Evolutionary conservation across 192 early-diverging fungal genomes (phyloP), one percentile per base, ranked within the genome.

Genomic region (Podochytrium sp.): DNA sequence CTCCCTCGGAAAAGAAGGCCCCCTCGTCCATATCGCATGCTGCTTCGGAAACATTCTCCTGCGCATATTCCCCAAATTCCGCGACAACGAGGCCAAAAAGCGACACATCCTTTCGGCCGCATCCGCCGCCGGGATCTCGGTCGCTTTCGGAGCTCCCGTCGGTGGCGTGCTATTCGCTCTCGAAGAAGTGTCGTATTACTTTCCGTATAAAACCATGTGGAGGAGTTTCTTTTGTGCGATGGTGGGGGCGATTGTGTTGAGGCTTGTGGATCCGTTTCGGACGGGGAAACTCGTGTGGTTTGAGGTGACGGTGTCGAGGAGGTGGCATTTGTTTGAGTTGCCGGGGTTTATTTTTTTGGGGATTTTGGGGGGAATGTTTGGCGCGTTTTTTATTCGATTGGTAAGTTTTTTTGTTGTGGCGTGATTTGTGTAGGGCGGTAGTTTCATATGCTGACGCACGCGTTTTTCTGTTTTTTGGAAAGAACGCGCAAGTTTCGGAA

Each of bases 131-230:
- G 98, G 97, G n/a, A 92, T 98, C 6, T 93, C 95, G 0, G 95
- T 96, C 3, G 97, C 96, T 3, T 98, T 99, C 85, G 98, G 98
- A 0, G 92, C 96, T 30, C 96, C 97, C 0, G 96, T 98, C 63
- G 97, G 92, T 68, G 92, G 92, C 16, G 91, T 94, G 18, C 78
- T 94, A 51, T 93, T 90, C 62, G 87, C 84, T 29, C 72, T 91
- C 1, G 91, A 98, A 82, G 98, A 99, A 85, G 90, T 99, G 75
- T 94, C 95, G 71, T 91, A 94, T 42, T 93, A 92, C 70, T 98
- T 99, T 67, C 95, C 96, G 2, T 92, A 91, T 35, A 92, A 94
- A 73, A 96, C 96, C 0, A 93, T 99, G 90, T 97, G 95, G 94
- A 84, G 94, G 27, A 92, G 91, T 59, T 99, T 99, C 80, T 95